Conservation (phyloP, 768 basidiomycete species). For the Suillus alpinus region DNA sequence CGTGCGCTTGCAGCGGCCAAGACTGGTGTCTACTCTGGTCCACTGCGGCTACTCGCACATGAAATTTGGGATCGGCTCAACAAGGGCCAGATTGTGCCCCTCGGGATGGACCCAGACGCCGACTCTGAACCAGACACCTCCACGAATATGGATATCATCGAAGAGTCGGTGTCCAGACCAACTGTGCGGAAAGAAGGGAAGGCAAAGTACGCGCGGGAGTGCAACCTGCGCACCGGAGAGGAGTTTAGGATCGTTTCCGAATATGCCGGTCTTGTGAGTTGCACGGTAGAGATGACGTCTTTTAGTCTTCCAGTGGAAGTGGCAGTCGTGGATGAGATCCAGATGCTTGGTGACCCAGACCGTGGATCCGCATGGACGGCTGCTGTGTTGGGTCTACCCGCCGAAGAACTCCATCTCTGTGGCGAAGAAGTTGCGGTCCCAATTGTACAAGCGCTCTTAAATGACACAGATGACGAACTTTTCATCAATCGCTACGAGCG, state of each 20-base stretch:
- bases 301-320: constrained; percentile 54
- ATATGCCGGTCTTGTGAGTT: constrained; percentile 59
- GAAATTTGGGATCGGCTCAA: constrained; percentile 94
- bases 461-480: constrained; percentile 78
- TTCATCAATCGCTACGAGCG: constrained; percentile 82
- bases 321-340: constrained; percentile 95
- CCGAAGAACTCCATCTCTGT: constrained; percentile 88
- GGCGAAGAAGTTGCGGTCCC: constrained; percentile 92
- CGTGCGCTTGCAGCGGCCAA: constrained; percentile 77
- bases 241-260: constrained; percentile 71
- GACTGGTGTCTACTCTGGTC: constrained; percentile 85
- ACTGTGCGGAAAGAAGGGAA: constrained; percentile 38
- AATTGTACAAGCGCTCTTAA: constrained; percentile 66
- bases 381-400: constrained; percentile 73
- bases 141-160: constrained; percentile 29
- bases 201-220: constrained; percentile 52
- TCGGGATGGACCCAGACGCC: constrained; percentile 49
- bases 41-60: constrained; percentile 88
- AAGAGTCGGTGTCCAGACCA: constrained; percentile 21
- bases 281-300: constrained; percentile 92
- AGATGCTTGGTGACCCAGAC: constrained; percentile 81
- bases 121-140: constrained; percentile 37
- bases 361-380: constrained; percentile 83
- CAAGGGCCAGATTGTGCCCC: constrained; percentile 80
- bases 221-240: constrained; percentile 92